Conservation (phyloP, 1,284 basidiomycete genomes). For the Neolentinus lepideus region DNA sequence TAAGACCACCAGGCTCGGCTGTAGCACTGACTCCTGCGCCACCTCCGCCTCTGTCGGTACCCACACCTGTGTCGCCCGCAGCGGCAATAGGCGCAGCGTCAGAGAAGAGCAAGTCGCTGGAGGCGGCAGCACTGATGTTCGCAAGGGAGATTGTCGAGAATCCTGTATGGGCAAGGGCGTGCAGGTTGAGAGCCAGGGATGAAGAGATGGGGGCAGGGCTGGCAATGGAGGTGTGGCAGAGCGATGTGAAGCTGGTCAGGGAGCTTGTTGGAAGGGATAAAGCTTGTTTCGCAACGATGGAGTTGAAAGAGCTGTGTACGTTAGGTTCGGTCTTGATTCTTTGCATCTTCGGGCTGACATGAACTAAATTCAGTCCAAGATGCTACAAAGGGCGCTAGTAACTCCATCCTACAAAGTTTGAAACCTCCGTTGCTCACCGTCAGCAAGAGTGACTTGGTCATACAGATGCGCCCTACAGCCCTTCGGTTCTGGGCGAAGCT, state of each 20-base stretch:
- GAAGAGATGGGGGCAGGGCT: constrained; percentile 14
- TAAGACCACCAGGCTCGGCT: constrained; percentile 47
- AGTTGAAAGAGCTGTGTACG: constrained; percentile 28
- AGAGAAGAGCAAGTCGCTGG: constrained; percentile 58
- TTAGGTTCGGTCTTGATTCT: constrained; percentile 22
- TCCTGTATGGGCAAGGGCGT: constrained; percentile 56
- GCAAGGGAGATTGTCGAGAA: constrained; percentile 66
- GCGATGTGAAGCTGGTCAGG: constrained; percentile 40
- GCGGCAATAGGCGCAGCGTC: constrained; percentile 51
- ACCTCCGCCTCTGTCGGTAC: constrained; percentile 47
- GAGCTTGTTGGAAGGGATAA: constrained; percentile 20
- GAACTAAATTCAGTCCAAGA: neutral
- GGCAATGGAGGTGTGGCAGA: constrained; percentile 40
- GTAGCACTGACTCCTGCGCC: constrained; percentile 31
- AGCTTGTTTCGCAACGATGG: constrained; percentile 23
- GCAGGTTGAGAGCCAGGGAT: constrained; percentile 38
- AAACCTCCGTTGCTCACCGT: constrained; percentile 53
- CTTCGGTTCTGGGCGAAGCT: constrained; percentile 80
- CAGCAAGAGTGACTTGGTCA: constrained; percentile 53
- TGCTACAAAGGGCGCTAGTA: neutral
- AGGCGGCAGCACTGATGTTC: constrained; percentile 51
- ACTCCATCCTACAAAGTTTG: constrained; percentile 26
- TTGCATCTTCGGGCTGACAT: neutral
- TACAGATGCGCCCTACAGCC: constrained; percentile 59
- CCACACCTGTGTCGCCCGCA: constrained; percentile 73